A percentile compares a stretch with the other conserved stretches of the same genome.
phyloP scores from a whole-genome alignment of 1,284 basidiomycete genomes.

The Rhodotorula mucilaginosa region DNA sequence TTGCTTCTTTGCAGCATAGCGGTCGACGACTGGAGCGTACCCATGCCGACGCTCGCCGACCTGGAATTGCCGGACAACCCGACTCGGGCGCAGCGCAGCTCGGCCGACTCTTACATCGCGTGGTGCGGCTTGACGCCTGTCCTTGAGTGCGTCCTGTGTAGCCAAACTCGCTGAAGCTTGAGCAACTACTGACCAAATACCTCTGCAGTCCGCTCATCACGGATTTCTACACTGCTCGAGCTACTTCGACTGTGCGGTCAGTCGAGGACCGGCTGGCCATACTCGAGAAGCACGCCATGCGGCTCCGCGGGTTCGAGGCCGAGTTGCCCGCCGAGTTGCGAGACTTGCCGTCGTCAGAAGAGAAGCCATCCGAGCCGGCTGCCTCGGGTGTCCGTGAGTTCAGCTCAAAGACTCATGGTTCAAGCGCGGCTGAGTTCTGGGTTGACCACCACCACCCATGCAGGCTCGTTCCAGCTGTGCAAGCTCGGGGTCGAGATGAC shows the following conservation, averaged over 20 bases:
- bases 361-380: neutral
- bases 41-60: constrained; percentile 43
- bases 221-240: constrained; percentile 41
- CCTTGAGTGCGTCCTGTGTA: constrained; percentile 35
- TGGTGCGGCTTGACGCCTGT: constrained; percentile 42
- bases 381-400: neutral
- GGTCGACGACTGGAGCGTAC: constrained; percentile 39
- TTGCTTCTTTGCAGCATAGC: constrained; percentile 17
- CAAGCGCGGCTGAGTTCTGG: too few relatives aligned
- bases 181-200: neutral
- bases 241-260: constrained; percentile 12
- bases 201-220: constrained; percentile 33
- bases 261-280: constrained; percentile 30
- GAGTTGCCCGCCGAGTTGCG: constrained; percentile 24
- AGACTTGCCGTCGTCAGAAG: neutral
- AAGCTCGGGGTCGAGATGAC: constrained; percentile 40
- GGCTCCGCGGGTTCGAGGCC: constrained; percentile 38
- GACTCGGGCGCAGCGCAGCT: constrained; percentile 16
- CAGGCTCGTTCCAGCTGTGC: constrained; percentile 45
- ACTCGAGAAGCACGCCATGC: constrained; percentile 35
- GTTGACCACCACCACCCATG: constrained; percentile 24
- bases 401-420: neutral
- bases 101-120: constrained; percentile 44
- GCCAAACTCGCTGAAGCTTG: too few relatives aligned
- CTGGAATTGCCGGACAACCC: constrained; percentile 28